Evolutionary conservation across 306 rosid genomes (phyloP), one percentile per base, ranked within the genome.

Genomic region (Geum urbanum): DNA sequence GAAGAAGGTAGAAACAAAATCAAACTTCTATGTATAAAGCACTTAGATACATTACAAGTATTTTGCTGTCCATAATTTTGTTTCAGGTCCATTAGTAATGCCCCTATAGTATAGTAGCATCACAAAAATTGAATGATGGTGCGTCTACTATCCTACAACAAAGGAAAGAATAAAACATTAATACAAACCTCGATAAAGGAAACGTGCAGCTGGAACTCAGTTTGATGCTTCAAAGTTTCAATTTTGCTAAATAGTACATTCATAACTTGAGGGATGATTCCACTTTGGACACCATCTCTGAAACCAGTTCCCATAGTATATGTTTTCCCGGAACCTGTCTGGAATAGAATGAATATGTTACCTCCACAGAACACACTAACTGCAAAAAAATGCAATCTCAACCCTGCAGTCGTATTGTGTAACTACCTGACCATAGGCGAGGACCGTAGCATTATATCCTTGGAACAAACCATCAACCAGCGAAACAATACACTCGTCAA

Each of bases 261-360:
- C 99, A 95, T 91, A 74, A 91, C 99, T 87, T 84, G 96, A 45
- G 97, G 96, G 77, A 91, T 59, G 64, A 95, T 86, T 84, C 99
- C 99, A 16, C 85, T 49, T 73, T 82, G 92, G 67, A 18, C 76
- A 78, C 99, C 92, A 75, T 95, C 99, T 79, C 80, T 89, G 44
- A 91, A 81, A 77, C 99, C 99, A 52, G 99, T 95, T 50, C 99
- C 99, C 99, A 95, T 95, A 80, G 99, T 95, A 73, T 95, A 95
- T 0, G 99, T 95, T 87, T 95, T 95, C 63, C 99, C 99, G 1
- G 99, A 95, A 80, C 99, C 99, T 35, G 99, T 95, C 99, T 95
- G 96, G 87, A 86, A 70, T 58, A 39, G 71, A 79, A 76, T n/a
- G 69, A 67, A 81, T 63, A 61, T 74, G 80, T 84, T 78, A 87